Conservation (phyloP, 2,329 filamentous ascomycete genomes). For the Apiospora phragmitis region DNA sequence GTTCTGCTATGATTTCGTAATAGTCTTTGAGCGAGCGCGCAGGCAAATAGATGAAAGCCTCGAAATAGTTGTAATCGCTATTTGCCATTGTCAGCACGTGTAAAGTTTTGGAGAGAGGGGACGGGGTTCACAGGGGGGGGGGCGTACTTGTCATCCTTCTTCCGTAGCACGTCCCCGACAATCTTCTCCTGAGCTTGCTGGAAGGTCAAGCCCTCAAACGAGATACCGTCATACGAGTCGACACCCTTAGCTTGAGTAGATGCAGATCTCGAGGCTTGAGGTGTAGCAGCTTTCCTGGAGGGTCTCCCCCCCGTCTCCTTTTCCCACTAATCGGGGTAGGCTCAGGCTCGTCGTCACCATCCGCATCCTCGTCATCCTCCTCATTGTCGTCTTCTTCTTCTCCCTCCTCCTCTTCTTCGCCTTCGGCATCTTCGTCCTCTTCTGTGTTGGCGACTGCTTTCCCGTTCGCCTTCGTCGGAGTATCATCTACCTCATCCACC, state of each 20-base stretch:
- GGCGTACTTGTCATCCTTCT: conserved; percentile 62
- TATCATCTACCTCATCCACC: conserved; percentile 20
- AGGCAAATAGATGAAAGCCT: conserved; percentile 77
- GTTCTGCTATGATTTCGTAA: conserved; percentile 79
- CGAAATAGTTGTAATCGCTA: conserved; percentile 68
- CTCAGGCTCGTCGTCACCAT: conserved; percentile 22
- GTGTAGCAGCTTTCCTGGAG: conserved; percentile 34
- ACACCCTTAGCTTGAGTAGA: conserved; percentile 40
- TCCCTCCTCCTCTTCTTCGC: conserved; percentile 22
- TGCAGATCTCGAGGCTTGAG: conserved; percentile 36
- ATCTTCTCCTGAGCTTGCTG: conserved; percentile 87
- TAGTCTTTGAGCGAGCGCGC: conserved; percentile 79
- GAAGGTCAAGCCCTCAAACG: conserved; percentile 73
- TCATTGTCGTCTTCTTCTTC: conserved; percentile 25
- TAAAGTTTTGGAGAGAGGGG: conserved; percentile 10
- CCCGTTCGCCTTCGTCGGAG: conserved; percentile 14
- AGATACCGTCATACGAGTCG: conserved; percentile 54
- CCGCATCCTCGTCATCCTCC: conserved; percentile 27
- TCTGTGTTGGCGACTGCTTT: conserved; percentile 28
- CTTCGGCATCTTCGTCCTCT: conserved; percentile 21
- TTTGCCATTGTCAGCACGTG: conserved; percentile 39
- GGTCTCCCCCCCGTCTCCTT: conserved; percentile 33
- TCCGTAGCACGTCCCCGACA: conserved; percentile 71
- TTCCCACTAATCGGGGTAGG: conserved; percentile 19
- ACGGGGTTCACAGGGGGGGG: conserved; percentile 31